Evolutionary conservation across 2,329 filamentous ascomycete genomes (phyloP), one percentile per base, ranked within the genome.

Genomic region (Plectosphaerella plurivora): DNA sequence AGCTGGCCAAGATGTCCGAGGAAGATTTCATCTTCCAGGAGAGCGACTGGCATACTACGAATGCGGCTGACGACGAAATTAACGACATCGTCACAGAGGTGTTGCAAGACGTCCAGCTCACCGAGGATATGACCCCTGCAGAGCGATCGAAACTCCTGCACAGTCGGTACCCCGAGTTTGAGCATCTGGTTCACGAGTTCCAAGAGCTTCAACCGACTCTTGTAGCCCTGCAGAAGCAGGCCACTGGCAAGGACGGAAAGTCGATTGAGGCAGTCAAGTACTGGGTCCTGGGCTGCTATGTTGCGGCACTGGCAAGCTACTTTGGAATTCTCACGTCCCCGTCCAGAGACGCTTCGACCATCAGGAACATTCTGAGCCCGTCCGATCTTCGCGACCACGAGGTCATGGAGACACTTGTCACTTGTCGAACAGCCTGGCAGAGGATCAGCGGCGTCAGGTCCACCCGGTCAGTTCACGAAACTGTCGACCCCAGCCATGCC

Each of bases 1-100:
- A 94, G 65, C 71, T 97, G 22, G 81, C 91, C 60, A 86, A 88
- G 59, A 94, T 99, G 89, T 83, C 84, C 6, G 92, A 95, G 60
- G 88, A 88, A 39, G 94, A 99, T 66, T 99, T 97, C 64, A 87
- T 91, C 9, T 95, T 97, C 59, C 91, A 97, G 61, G 89, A 95
- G 63, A 81, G 84, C 42, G 91, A 95, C 60, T 97, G 93, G 94
- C 67, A 86, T 37, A 83, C 80, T 24, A 73, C 77, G 15, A 78
- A 77, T 3, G 75, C 75, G 15, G 74, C 76, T 20, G 73, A 73
- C 1, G 74, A 76, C 2, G 74, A 76, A 35, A 74, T 75, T 53
- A 75, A 73, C 58, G 81, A 84, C 15, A 79, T 86, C n/a, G 83
- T 96, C 12, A 94, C 86, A 4, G 91, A 97, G 66, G 82, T 92